These are phyloP conservation scores for Epichloe amarillans DNA, from an alignment of 2,329 filamentous ascomycete species.

Conservation along the genomic window DNA sequence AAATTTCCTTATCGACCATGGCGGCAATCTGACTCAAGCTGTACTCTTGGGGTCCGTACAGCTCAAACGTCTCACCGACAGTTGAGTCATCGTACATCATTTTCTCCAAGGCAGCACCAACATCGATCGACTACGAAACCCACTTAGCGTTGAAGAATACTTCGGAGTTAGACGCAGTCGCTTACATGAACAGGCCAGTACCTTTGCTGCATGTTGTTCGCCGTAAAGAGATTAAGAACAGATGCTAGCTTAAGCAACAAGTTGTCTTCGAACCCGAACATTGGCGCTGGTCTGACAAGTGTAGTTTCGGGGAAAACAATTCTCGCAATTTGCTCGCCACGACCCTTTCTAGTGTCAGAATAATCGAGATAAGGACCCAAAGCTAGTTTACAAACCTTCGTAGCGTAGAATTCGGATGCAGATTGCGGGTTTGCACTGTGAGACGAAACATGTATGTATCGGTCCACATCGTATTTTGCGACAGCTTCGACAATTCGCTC, in stretches of 20 bases:
- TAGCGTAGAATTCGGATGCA: constrained; percentile 76
- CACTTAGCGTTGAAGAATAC: not conserved
- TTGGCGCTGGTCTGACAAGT: constrained; percentile 82
- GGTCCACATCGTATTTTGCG: constrained; percentile 95
- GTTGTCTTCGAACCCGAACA: constrained; percentile 92
- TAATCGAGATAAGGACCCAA: not conserved
- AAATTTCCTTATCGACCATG: constrained; percentile 83
- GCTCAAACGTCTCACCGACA: constrained; percentile 80
- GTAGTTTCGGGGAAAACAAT: constrained; percentile 94
- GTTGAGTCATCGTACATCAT: constrained; percentile 90
- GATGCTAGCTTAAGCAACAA: constrained; percentile 77
- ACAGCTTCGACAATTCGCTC: constrained; percentile 88
- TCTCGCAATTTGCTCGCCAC: constrained; percentile 70
- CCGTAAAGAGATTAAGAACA: constrained; percentile 66
- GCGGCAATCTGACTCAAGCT: constrained; percentile 75
- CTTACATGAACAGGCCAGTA: constrained; percentile 82
- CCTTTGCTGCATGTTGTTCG: constrained; percentile 86
- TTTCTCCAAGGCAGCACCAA: constrained; percentile 74
- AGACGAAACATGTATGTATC: constrained; percentile 92
- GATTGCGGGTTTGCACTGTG: constrained; percentile 78
- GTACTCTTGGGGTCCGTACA: constrained; percentile 90
- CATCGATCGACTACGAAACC: constrained; percentile 59
- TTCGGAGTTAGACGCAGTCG: constrained; percentile 1
- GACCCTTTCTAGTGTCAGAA: constrained; percentile 35
- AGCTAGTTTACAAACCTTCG: constrained; percentile 47